These are phyloP conservation scores for Bacidia gigantensis DNA, from an alignment of 495 filamentous ascomycete species.

Conservation along the genomic window DNA sequence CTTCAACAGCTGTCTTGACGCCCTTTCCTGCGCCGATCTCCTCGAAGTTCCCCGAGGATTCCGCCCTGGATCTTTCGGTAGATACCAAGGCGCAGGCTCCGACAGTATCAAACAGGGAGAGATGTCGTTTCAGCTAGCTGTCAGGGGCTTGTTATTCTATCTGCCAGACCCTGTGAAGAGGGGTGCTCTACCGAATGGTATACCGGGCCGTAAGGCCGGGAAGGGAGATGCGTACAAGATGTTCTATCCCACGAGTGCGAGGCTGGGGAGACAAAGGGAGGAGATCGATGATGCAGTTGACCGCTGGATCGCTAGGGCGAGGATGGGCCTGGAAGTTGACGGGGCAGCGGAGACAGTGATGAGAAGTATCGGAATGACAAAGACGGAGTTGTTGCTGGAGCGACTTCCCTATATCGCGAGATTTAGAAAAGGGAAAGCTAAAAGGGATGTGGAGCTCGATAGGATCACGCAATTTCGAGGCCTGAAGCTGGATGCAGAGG, in stretches of 20 bases:
- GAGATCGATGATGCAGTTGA: conserved; percentile 62
- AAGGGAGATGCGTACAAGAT: conserved; percentile 59
- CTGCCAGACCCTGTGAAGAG: conserved; percentile 77
- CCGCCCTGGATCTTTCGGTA: conserved; percentile 29
- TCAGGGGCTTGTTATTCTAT: conserved; percentile 67
- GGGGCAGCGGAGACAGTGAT: neutral
- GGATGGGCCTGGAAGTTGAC: neutral
- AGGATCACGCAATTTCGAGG: conserved; percentile 55
- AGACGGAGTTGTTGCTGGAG: conserved; percentile 64
- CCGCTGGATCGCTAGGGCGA: conserved; percentile 35
- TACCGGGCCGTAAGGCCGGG: conserved; percentile 18
- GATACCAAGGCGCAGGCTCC: conserved; percentile 35
- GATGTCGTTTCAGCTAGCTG: conserved; percentile 76
- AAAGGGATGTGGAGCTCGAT: conserved; percentile 39
- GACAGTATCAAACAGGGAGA: conserved; percentile 81
- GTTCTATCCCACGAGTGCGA: conserved; percentile 71
- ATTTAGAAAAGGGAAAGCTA: conserved; percentile 33
- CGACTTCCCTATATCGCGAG: conserved; percentile 71
- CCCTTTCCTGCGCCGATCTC: conserved; percentile 75
- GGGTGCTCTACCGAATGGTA: conserved; percentile 18
- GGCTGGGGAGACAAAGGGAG: conserved; percentile 63
- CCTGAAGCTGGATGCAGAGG: conserved; percentile 23
- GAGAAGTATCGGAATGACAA: conserved; percentile 27
- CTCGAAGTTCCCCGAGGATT: conserved; percentile 36
- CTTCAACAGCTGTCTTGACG: conserved; percentile 68